These are phyloP conservation scores for Houttuynia cordata DNA, from an alignment of 164 flowering plant species.

Conservation along the genomic window DNA sequence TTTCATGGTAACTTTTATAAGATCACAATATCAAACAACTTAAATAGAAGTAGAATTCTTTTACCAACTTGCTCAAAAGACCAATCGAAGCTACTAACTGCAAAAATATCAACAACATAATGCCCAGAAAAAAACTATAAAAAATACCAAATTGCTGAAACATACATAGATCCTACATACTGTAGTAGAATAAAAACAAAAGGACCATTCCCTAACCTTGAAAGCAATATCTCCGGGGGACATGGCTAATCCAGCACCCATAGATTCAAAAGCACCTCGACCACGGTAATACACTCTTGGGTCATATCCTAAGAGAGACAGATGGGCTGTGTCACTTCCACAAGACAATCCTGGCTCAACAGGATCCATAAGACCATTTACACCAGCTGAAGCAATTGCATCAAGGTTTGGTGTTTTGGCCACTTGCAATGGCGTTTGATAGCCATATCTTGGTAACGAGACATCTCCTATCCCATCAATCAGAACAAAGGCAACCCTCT, in stretches of 20 bases:
- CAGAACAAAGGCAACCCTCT: conserved; percentile 76
- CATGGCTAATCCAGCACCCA: conserved; percentile 99
- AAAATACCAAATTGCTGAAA: too few relatives aligned
- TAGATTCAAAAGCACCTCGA: conserved; percentile 95
- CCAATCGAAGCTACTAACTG: not conserved
- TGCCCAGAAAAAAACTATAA: too few relatives aligned
- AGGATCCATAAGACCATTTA: conserved; percentile 96
- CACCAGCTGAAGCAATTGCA: conserved; percentile 95
- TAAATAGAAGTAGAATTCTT: not conserved
- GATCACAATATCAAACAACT: not conserved
- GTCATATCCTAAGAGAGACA: conserved; percentile 81
- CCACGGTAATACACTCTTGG: conserved; percentile 89
- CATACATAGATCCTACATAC: too few relatives aligned
- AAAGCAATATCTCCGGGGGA: conserved; percentile 98
- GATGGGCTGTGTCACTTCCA: conserved; percentile 97
- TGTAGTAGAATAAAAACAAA: not conserved
- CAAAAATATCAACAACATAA: too few relatives aligned
- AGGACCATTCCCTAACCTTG: conserved; percentile 37
- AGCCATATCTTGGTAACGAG: conserved; percentile 61
- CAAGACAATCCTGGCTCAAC: conserved; percentile 94
- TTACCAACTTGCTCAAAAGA: not conserved
- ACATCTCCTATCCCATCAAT: conserved; percentile 97
- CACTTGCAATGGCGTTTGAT: conserved; percentile 65
- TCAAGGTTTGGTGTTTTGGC: conserved; percentile 69
- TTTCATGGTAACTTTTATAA: not conserved